Evolutionary conservation across 2,329 filamentous ascomycete species (phyloP).

Genomic region (Aureobasidium sp.): DNA sequence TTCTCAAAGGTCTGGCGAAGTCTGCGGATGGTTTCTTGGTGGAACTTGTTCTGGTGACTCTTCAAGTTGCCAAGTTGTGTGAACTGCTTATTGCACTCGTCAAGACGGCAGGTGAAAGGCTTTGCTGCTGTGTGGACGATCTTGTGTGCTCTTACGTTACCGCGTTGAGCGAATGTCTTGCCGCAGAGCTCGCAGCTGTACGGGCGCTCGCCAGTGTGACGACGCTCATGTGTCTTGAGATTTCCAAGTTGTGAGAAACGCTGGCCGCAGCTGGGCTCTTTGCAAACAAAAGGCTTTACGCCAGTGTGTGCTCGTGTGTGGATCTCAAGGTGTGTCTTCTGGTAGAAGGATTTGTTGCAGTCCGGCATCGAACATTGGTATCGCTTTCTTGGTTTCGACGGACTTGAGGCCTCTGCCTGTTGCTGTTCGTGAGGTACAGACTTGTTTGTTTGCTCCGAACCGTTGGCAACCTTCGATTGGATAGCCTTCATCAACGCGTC

Average conservation of each 20-base stretch:
- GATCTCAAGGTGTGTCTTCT: conserved; percentile 89
- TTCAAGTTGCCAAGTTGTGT: conserved; percentile 90
- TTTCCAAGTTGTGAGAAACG: conserved; percentile 88
- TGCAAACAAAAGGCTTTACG: conserved; percentile 78
- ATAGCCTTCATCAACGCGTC: conserved; percentile 73
- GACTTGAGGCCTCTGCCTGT: neutral
- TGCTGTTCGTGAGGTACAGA: neutral
- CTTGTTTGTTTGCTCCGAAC: conserved; percentile 20
- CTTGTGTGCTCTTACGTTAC: conserved; percentile 77
- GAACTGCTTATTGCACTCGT: conserved; percentile 80
- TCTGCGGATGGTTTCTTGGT: conserved; percentile 62
- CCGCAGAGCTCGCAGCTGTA: conserved; percentile 73
- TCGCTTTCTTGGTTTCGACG: conserved; percentile 48
- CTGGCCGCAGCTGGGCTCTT: conserved; percentile 64
- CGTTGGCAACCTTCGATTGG: conserved; percentile 55
- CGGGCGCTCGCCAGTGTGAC: conserved; percentile 81
- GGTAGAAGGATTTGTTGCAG: conserved; percentile 76
- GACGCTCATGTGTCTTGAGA: conserved; percentile 81
- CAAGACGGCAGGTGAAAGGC: conserved; percentile 72
- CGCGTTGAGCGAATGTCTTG: conserved; percentile 77
- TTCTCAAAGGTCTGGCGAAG: conserved; percentile 66
- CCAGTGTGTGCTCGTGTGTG: conserved; percentile 85
- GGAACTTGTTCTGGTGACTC: conserved; percentile 93
- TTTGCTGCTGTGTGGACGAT: conserved; percentile 72
- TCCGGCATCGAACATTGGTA: conserved; percentile 67